These are phyloP conservation scores for Nemophila menziesii DNA, from an alignment of 257 asterid genomes.

Conservation along the genomic window DNA sequence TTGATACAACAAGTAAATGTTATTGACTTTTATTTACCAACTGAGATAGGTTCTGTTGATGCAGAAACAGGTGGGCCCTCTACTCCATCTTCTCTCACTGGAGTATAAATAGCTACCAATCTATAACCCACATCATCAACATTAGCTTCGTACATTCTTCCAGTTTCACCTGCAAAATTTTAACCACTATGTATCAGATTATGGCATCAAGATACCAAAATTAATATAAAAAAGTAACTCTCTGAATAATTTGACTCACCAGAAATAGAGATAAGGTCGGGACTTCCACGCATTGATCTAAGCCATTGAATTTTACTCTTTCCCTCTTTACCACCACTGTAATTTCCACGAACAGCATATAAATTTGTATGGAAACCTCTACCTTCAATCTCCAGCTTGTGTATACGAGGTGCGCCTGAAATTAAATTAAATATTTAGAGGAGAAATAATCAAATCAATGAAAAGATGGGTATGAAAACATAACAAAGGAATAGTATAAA, in stretches of 20 bases:
- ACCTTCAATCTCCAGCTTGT: constrained; percentile 95
- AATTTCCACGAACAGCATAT: constrained; percentile 75
- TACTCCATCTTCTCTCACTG: constrained; percentile 85
- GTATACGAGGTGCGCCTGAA: constrained; percentile 78
- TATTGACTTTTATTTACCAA: constrained; percentile 32
- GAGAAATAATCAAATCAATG: background rate
- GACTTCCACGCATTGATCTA: constrained; percentile 97
- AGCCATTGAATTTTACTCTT: constrained; percentile 98
- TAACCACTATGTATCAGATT: background rate
- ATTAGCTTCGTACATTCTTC: constrained; percentile 96
- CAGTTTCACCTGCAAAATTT: constrained; percentile 77
- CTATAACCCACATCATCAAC: constrained; percentile 98
- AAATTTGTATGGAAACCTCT: constrained; percentile 95
- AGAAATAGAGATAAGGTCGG: constrained; percentile 90
- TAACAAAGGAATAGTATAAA: constrained; percentile 4
- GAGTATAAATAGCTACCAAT: constrained; percentile 80
- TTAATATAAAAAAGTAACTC: background rate
- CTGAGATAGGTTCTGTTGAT: constrained; percentile 85
- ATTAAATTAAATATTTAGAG: constrained; percentile 4
- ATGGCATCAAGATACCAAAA: background rate
- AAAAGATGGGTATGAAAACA: background rate
- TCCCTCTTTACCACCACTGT: constrained; percentile 94
- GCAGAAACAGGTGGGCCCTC: constrained; percentile 94
- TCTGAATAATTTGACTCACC: constrained; percentile 29
- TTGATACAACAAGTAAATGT: background rate